These are phyloP conservation scores for Blepharisma stoltei DNA, from an alignment of 73 alveolate species.

Conservation along the genomic window DNA sequence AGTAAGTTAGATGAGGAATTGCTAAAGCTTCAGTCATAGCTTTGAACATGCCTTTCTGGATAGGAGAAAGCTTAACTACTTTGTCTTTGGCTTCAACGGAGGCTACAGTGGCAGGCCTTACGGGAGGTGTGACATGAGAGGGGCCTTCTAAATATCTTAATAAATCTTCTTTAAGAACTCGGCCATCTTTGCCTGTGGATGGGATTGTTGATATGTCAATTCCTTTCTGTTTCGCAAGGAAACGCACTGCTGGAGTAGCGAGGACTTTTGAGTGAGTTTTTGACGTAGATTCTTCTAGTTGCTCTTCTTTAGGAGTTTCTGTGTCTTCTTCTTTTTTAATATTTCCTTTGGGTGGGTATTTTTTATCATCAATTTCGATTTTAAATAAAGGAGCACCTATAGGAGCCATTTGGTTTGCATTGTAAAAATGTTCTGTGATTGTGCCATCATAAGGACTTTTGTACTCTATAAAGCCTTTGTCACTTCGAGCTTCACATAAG, in stretches of 20 bases:
- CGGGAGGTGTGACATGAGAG: neutral
- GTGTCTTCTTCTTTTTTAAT: neutral
- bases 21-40: conserved; percentile 71
- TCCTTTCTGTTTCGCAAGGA: conserved; percentile 63
- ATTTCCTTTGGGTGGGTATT: neutral
- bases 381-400: conserved; percentile 53
- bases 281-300: neutral
- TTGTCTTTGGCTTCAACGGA: conserved; percentile 26
- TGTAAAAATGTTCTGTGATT: conserved; percentile 36
- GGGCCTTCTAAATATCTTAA: conserved; percentile 30
- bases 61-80: conserved; percentile 60
- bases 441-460: conserved; percentile 59
- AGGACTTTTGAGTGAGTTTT: conserved; percentile 38
- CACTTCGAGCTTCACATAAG: conserved; percentile 65
- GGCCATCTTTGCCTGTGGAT: conserved; percentile 78
- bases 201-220: conserved; percentile 49
- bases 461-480: conserved; percentile 56
- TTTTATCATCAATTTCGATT: conserved; percentile 31
- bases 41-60: conserved; percentile 76
- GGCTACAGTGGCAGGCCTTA: neutral
- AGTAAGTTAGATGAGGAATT: conserved; percentile 72
- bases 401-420: conserved; percentile 41
- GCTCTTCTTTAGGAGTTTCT: neutral
- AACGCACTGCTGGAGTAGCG: conserved; percentile 83
- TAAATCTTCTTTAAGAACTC: conserved; percentile 67